phyloP scores from a whole-genome alignment of 1,284 basidiomycete species.

The Moesziomyces sp. region DNA sequence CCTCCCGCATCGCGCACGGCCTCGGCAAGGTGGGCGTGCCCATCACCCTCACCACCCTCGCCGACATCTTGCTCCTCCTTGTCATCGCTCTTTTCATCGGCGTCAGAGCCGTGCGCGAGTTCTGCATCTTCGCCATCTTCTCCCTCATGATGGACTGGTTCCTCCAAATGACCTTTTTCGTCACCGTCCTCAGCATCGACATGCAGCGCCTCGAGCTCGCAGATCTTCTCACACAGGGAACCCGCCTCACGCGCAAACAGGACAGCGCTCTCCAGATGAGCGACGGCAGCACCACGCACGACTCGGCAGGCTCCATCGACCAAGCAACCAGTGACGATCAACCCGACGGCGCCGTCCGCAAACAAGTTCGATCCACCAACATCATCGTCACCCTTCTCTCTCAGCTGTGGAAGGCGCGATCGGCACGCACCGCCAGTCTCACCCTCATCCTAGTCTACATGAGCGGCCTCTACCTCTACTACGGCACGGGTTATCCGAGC shows the following conservation, averaged over 20 bases:
- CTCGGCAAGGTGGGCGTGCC: slow-evolving; percentile 86
- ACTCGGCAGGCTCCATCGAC: slow-evolving; percentile 9
- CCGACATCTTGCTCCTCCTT: slow-evolving; percentile 84
- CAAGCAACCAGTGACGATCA: slow-evolving; percentile 7
- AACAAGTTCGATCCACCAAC: slow-evolving; percentile 19
- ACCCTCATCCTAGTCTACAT: slow-evolving; percentile 69
- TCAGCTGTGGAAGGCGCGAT: slow-evolving; percentile 72
- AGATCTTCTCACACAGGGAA: slow-evolving; percentile 56
- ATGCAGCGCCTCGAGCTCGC: slow-evolving; percentile 80
- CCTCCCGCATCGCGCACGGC: slow-evolving; percentile 89
- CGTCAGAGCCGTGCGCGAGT: slow-evolving; percentile 85
- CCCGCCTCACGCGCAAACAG: slow-evolving; percentile 31
- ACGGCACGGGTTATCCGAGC: slow-evolving; percentile 55
- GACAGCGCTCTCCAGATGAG: slow-evolving; percentile 6
- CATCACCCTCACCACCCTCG: slow-evolving; percentile 89
- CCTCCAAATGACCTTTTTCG: slow-evolving; percentile 89
- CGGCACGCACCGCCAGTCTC: slow-evolving; percentile 82
- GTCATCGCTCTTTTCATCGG: slow-evolving; percentile 79
- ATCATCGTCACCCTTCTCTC: slow-evolving; percentile 22
- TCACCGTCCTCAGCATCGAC: slow-evolving; percentile 88
- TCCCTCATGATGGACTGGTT: slow-evolving; percentile 96
- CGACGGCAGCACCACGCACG: slow-evolving; percentile 14
- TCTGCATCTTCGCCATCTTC: slow-evolving; percentile 91
- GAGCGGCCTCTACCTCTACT: slow-evolving; percentile 61
- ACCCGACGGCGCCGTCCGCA: slow-evolving; percentile 7